A percentile compares a stretch with the other conserved stretches of the same genome.
phyloP scores from a whole-genome alignment of 805 yeast species.

The Ogataea trehaloabstinens region DNA sequence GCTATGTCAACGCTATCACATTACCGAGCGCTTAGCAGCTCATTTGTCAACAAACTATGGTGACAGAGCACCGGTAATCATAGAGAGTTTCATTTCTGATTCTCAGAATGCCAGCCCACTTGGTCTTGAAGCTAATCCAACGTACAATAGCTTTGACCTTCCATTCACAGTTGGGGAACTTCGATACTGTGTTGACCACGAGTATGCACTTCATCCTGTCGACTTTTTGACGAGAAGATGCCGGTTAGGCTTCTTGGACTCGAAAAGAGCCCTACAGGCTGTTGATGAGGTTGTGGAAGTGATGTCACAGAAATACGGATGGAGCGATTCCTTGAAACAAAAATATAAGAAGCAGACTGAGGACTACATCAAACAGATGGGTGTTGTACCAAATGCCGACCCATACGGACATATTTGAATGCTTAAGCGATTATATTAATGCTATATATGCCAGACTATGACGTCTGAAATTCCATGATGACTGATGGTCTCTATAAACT shows the following conservation, averaged over 20 bases:
- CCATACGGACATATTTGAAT: constrained; percentile 21
- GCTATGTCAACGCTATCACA: constrained; percentile 72
- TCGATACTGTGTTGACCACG: constrained; percentile 75
- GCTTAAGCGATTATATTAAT: constrained; percentile 4
- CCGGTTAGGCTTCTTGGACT: constrained; percentile 87
- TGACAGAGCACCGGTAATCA: constrained; percentile 77
- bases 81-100: constrained; percentile 50
- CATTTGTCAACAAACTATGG: constrained; percentile 89
- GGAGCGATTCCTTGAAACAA: constrained; percentile 63
- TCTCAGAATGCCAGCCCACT: constrained; percentile 62
- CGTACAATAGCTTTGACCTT: constrained; percentile 57
- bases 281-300: constrained; percentile 83
- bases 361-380: constrained; percentile 63
- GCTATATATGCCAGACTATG: too few species aligned
- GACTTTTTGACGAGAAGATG: constrained; percentile 93
- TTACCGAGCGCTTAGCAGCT: constrained; percentile 72
- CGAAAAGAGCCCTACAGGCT: constrained; percentile 75
- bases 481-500: neutral
- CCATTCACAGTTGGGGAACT: constrained; percentile 93
- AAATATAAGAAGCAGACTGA: constrained; percentile 50
- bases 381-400: constrained; percentile 33
- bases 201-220: constrained; percentile 81
- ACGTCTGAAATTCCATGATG: too few species aligned
- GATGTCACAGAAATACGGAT: constrained; percentile 75
- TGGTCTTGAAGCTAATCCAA: constrained; percentile 35